Evolutionary conservation across 768 basidiomycete species (phyloP).

Genomic region (Baorangia bicolor): DNA sequence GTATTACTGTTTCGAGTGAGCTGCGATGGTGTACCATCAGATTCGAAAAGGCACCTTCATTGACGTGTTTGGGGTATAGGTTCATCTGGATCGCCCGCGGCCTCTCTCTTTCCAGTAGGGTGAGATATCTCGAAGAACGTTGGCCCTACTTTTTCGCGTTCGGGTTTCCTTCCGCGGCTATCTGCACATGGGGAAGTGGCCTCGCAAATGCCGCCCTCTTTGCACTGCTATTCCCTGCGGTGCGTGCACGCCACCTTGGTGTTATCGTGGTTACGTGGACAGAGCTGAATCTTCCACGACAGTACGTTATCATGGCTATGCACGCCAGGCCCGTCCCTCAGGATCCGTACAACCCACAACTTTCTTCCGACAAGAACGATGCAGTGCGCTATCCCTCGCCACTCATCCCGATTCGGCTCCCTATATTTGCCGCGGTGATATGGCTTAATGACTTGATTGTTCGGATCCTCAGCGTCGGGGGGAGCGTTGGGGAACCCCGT

Average conservation of each 20-base stretch:
- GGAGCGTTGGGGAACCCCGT: slow-evolving; percentile 22
- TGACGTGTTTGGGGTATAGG: slow-evolving; percentile 37
- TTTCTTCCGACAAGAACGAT: slow-evolving; percentile 36
- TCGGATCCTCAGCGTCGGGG: slow-evolving; percentile 56
- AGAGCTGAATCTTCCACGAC: slow-evolving; percentile 6
- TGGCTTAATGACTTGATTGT: slow-evolving; percentile 74
- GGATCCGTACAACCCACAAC: slow-evolving; percentile 70
- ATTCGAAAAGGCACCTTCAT: background rate
- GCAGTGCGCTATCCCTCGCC: slow-evolving; percentile 67
- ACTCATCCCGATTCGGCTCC: slow-evolving; percentile 76
- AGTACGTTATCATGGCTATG: slow-evolving; percentile 87
- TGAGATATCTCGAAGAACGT: slow-evolving; percentile 78
- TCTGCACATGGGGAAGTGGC: slow-evolving; percentile 72
- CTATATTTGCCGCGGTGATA: slow-evolving; percentile 71
- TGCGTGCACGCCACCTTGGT: slow-evolving; percentile 36
- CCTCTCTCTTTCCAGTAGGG: slow-evolving; percentile 61
- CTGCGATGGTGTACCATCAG: slow-evolving; percentile 2
- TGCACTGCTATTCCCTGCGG: slow-evolving; percentile 77
- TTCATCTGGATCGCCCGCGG: slow-evolving; percentile 80
- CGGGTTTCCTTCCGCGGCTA: slow-evolving; percentile 70
- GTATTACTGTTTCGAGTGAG: slow-evolving; percentile 90
- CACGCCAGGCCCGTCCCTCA: slow-evolving; percentile 69
- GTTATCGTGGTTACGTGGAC: background rate
- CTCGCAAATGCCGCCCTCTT: slow-evolving; percentile 83
- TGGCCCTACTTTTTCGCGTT: slow-evolving; percentile 91